Conservation (phyloP, 495 filamentous ascomycete genomes). For the Penicillium salamii region DNA sequence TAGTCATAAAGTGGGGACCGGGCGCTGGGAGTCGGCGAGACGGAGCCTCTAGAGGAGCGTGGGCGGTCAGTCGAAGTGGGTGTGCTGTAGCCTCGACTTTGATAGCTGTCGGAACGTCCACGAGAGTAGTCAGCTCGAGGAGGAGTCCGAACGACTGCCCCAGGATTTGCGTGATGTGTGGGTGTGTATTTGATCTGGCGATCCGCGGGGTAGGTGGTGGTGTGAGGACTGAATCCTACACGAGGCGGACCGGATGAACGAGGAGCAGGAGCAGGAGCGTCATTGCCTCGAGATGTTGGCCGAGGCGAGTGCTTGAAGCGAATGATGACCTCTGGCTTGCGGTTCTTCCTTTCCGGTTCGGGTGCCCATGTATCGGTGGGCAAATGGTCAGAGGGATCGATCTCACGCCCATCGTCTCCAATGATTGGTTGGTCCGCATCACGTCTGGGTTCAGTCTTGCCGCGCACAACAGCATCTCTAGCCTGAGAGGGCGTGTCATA, state of each 20-base stretch:
- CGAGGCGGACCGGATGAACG: slow-evolving; percentile 14
- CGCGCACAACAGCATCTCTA: slow-evolving; percentile 34
- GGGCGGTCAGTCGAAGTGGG: slow-evolving; percentile 23
- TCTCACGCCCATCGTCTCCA: slow-evolving; percentile 77
- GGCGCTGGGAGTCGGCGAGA: slow-evolving; percentile 30
- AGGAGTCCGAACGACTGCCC: slow-evolving; percentile 19
- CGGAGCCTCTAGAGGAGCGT: slow-evolving; percentile 29
- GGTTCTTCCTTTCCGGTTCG: slow-evolving; percentile 78
- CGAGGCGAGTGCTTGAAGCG: slow-evolving; percentile 48
- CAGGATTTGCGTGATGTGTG: slow-evolving; percentile 14
- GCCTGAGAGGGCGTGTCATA: slow-evolving; percentile 45
- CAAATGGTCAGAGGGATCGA: slow-evolving; percentile 92
- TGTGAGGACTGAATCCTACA: slow-evolving; percentile 23
- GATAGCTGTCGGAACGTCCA: slow-evolving; percentile 20
- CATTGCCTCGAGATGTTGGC: slow-evolving; percentile 25
- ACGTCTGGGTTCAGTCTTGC: slow-evolving; percentile 32
- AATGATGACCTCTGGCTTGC: slow-evolving; percentile 54
- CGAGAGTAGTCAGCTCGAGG: slow-evolving; percentile 22
- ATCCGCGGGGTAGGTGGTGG: slow-evolving; percentile 11
- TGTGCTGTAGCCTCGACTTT: slow-evolving; percentile 23
- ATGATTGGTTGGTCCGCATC: slow-evolving; percentile 58
- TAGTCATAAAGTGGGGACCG: slow-evolving; percentile 35
- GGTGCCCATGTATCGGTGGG: slow-evolving; percentile 91
- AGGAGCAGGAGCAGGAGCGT: slow-evolving; percentile 9
- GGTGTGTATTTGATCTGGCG: slow-evolving; percentile 19